A percentile compares a stretch with the other conserved stretches of the same genome.
Evolutionary conservation across 1,284 basidiomycete species (phyloP).

Genomic region (Wallemia ichthyophaga): DNA sequence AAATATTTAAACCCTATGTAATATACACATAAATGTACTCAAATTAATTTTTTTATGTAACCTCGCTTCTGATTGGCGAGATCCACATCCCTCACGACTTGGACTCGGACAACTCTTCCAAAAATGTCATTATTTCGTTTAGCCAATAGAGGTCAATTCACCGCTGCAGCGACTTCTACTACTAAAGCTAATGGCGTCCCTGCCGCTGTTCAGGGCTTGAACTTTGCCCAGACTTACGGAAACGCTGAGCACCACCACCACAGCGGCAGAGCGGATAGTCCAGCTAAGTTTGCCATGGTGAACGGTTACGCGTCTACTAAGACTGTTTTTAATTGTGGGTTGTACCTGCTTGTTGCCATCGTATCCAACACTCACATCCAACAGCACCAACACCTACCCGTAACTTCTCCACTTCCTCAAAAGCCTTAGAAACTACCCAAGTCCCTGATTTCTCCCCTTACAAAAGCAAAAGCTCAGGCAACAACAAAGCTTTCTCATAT

Average conservation of each 20-base stretch:
- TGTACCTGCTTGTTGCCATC: not conserved
- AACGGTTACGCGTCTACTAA: not conserved
- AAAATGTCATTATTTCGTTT: not conserved
- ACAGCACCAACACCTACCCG: not conserved
- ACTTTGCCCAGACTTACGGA: not conserved
- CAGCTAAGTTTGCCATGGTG: not conserved
- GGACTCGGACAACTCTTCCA: no score
- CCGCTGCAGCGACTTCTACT: not conserved
- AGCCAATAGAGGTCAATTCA: not conserved
- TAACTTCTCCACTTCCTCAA: conserved; percentile 6
- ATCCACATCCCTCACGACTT: not conserved
- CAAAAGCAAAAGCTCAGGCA: conserved; percentile 32
- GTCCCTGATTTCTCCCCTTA: conserved; percentile 75
- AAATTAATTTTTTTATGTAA: not conserved
- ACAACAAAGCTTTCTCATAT: conserved; percentile 68
- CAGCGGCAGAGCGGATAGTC: not conserved
- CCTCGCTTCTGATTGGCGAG: not conserved
- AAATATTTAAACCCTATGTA: no score
- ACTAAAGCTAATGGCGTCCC: not conserved
- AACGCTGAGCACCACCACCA: not conserved
- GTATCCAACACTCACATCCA: not conserved
- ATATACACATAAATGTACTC: not conserved
- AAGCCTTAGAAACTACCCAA: conserved; percentile 19
- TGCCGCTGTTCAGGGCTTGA: not conserved
- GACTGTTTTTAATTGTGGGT: not conserved